Evolutionary conservation across 2,329 filamentous ascomycete genomes (phyloP), one percentile per base, ranked within the genome.

Genomic region (Aspergillus melleus): DNA sequence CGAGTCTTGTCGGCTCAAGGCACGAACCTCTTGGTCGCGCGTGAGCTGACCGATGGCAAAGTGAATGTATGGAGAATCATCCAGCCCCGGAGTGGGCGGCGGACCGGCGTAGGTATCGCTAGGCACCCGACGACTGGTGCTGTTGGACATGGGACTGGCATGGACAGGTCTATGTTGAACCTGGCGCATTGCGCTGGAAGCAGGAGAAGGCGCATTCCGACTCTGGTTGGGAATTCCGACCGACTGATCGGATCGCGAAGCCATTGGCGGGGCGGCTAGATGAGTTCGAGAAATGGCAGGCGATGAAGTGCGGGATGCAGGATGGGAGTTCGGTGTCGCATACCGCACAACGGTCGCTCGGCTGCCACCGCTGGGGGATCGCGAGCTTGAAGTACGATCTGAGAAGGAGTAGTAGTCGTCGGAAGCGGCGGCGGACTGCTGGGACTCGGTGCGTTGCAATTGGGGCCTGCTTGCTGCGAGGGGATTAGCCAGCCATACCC

Each of bases 31-130:
- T 59, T 88, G 88, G 68, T 90, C 86, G 52, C 89, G 83, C 6
- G 92, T 96, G 66, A 98, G 80, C 63, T 94, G 91, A 64, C 96
- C 90, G 63, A 98, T 86, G 46, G 94, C 93, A 74, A 95, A 96
- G 64, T 90, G 90, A 64, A 97, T 91, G 74, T 93, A 96, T 0
- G 92, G 92, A 9, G 88, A 90, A 70, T 96, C 90, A 70, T 96
- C 92, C 44, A 92, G 81, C 10, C 89, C 91, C 0, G 92, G 92
- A 0, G 91, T 94, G 2, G 83, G 80, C 12, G 81, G 78, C 54
- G 78, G 78, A 16, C 74, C 66, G 49, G 68, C 64, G 65, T 73
- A 69, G 47, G 58, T 64, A 46, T 73, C 72, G 20, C 62, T 64
- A 6, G 70, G 66, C 6, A 67, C 61, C 49, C 61, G 69, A n/a